Percentiles rank a stretch among this genome's conserved stretches.
Conservation (phyloP, 2,329 filamentous ascomycete species). For the Madurella mycetomatis region DNA sequence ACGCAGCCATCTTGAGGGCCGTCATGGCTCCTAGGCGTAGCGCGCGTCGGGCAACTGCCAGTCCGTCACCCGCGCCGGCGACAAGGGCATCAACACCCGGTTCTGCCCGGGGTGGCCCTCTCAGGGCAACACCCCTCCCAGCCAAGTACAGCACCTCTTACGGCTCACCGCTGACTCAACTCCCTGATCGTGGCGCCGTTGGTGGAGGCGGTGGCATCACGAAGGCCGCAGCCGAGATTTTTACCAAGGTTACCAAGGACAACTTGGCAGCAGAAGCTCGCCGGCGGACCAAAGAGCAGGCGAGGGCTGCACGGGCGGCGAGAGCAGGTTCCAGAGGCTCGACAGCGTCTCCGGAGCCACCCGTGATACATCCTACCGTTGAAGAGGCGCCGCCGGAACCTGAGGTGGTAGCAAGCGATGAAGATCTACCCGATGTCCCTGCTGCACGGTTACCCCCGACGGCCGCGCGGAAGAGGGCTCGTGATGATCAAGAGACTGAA, state of each 20-base stretch:
- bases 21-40: conserved; percentile 16
- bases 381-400: conserved; percentile 4
- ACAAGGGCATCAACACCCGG: conserved; percentile 1
- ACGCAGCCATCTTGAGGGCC: neutral
- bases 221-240: conserved; percentile 15
- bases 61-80: conserved; percentile 13
- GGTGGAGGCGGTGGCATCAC: conserved; percentile 13
- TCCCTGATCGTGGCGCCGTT: conserved; percentile 18
- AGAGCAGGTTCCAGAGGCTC: neutral
- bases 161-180: conserved; percentile 25
- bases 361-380: neutral
- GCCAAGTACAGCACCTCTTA: conserved; percentile 29
- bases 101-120: neutral
- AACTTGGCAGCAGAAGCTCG: conserved; percentile 12
- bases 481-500: conserved; percentile 16
- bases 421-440: neutral
- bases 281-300: conserved; percentile 1
- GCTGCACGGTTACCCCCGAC: neutral
- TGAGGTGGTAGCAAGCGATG: conserved; percentile 1
- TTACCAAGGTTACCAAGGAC: conserved; percentile 15
- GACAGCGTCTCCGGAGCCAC: conserved; percentile 1
- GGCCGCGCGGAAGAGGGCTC: conserved; percentile 12
- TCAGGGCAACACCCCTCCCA: conserved; percentile 14
- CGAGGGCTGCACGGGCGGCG: neutral
- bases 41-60: conserved; percentile 7